Conservation (phyloP, 306 rosid species). For the Canavalia gladiata region DNA sequence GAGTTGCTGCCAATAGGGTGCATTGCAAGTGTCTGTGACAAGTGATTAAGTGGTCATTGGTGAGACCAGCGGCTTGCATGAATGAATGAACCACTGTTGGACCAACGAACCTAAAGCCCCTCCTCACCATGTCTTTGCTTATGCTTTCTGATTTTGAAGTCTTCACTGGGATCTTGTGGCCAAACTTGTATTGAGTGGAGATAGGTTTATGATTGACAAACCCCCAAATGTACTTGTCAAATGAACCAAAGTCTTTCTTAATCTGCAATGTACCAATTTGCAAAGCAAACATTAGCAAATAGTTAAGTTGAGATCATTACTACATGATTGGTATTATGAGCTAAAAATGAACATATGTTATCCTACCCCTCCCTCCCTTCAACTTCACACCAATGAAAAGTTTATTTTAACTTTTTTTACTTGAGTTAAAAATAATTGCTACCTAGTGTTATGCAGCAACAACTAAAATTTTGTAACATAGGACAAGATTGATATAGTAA, state of each 20-base stretch:
- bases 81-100: constrained; percentile 97
- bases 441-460: constrained; percentile 17
- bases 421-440: neutral
- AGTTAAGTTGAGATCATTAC: neutral
- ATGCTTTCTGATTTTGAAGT: constrained; percentile 97
- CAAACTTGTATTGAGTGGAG: constrained; percentile 86
- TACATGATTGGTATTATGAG: neutral
- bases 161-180: constrained; percentile 92
- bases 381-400: neutral
- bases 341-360: constrained; percentile 26
- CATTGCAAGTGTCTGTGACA: constrained; percentile 93
- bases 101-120: constrained; percentile 90
- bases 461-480: neutral
- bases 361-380: neutral
- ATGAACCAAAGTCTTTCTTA: constrained; percentile 80
- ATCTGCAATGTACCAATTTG: constrained; percentile 60
- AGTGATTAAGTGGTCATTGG: constrained; percentile 87
- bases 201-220: constrained; percentile 87
- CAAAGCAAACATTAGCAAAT: constrained; percentile 28
- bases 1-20: constrained; percentile 60
- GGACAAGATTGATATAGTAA: constrained; percentile 30
- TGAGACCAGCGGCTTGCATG: constrained; percentile 96
- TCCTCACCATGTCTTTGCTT: constrained; percentile 95
- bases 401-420: neutral
- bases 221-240: constrained; percentile 90